Conservation (phyloP, 2,329 filamentous ascomycete genomes). For the Colletotrichum orbiculare region DNA sequence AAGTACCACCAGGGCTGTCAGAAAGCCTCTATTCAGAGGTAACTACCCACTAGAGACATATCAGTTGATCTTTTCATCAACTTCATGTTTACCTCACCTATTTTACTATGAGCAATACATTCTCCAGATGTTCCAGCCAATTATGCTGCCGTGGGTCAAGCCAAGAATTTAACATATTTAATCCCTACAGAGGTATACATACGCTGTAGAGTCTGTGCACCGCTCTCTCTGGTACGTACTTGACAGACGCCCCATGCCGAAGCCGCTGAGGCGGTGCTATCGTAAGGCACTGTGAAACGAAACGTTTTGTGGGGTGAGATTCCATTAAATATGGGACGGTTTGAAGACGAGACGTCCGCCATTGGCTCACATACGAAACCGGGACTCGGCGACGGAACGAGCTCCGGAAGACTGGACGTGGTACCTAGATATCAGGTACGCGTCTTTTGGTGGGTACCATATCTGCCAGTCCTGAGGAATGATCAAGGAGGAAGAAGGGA, state of each 20-base stretch:
- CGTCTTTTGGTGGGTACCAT: background rate
- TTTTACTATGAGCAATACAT: no score
- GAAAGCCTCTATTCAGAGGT: no score
- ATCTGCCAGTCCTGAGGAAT: background rate
- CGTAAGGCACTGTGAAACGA: conserved; percentile 24
- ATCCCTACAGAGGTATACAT: no score
- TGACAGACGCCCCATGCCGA: no score
- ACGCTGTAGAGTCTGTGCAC: conserved; percentile 2
- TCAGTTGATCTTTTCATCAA: no score
- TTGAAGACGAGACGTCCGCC: background rate
- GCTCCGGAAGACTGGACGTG: conserved; percentile 6
- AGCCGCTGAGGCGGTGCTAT: conserved; percentile 7
- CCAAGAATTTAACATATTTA: no score
- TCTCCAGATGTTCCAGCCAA: no score
- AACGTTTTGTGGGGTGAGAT: conserved; percentile 25
- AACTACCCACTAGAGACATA: no score
- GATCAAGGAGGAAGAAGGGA: background rate
- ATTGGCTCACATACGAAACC: conserved; percentile 30
- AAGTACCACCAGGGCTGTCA: no score
- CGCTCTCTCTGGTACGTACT: background rate
- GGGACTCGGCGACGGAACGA: conserved; percentile 8
- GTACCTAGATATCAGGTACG: background rate
- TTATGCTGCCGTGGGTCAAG: no score
- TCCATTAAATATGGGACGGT: no score
- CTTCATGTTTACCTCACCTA: no score